Evolutionary conservation across 345 rosid genomes (phyloP).

Genomic region (Cochlearia excelsa): DNA sequence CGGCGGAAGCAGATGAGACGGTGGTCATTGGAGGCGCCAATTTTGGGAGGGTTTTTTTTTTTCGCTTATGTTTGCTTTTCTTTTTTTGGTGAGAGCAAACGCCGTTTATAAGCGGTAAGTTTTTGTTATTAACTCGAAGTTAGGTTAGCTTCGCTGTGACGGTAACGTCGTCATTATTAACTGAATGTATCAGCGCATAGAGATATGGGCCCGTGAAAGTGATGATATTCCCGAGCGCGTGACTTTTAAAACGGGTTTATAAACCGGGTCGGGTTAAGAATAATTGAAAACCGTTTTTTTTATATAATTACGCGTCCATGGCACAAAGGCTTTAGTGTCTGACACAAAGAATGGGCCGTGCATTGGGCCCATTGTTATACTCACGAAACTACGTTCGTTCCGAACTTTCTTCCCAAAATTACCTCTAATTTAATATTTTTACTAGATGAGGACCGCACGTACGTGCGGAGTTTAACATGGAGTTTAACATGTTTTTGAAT

Average conservation of each 20-base stretch:
- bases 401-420: no score
- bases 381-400: no score
- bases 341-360: no score
- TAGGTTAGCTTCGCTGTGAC: constrained; percentile 25
- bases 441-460: no score
- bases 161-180: constrained; percentile 20
- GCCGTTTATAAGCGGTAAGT: constrained; percentile 27
- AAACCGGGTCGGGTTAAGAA: constrained; percentile 2
- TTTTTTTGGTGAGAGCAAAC: constrained; percentile 2
- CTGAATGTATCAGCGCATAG: constrained; percentile 29
- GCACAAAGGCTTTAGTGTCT: no score
- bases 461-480: no score
- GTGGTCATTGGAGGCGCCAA: constrained; percentile 32
- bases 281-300: background rate
- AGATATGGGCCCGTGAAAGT: constrained; percentile 13
- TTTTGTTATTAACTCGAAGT: constrained; percentile 6
- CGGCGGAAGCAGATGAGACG: constrained; percentile 24
- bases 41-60: constrained; percentile 14
- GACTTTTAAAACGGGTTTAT: constrained; percentile 30
- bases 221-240: constrained; percentile 32
- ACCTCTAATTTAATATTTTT: no score
- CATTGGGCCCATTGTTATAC: no score
- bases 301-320: no score
- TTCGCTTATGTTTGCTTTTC: background rate
- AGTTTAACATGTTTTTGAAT: no score